Conservation (phyloP, 2,329 filamentous ascomycete species). For the Aspergillus thermomutatus region DNA sequence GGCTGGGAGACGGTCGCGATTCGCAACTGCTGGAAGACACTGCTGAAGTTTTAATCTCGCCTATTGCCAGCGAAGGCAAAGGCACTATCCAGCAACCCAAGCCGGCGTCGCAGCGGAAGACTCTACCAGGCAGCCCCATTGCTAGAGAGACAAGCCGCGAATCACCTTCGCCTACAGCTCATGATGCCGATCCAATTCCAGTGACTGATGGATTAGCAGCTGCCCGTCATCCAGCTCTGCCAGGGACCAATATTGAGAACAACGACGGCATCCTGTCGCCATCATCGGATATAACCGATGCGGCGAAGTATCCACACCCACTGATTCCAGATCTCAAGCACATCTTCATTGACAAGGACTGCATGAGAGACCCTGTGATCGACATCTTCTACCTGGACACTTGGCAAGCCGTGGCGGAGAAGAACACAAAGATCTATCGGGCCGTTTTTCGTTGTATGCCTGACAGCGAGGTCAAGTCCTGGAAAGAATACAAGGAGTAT, state of each 20-base stretch:
- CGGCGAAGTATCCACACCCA: slow-evolving; percentile 47
- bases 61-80: slow-evolving; percentile 62
- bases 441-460: slow-evolving; percentile 96
- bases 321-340: slow-evolving; percentile 64
- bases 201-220: slow-evolving; percentile 21
- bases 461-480: slow-evolving; percentile 87
- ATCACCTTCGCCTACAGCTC: slow-evolving; percentile 12
- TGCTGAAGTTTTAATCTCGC: slow-evolving; percentile 68
- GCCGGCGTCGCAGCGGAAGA: slow-evolving; percentile 37
- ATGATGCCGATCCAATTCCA: slow-evolving; percentile 18
- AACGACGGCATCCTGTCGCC: slow-evolving; percentile 63
- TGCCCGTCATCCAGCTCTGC: slow-evolving; percentile 64
- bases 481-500: slow-evolving; percentile 89
- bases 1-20: slow-evolving; percentile 64
- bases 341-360: slow-evolving; percentile 78
- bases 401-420: slow-evolving; percentile 82
- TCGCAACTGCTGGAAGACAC: slow-evolving; percentile 62
- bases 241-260: slow-evolving; percentile 77
- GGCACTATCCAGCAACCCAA: slow-evolving; percentile 55
- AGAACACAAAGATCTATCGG: slow-evolving; percentile 93
- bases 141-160: slow-evolving; percentile 17
- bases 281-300: slow-evolving; percentile 44
- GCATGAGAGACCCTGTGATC: slow-evolving; percentile 87
- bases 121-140: slow-evolving; percentile 14
- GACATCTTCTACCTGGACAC: slow-evolving; percentile 80